Percentiles rank a stretch among this genome's conserved stretches.
phyloP scores from a whole-genome alignment of 768 basidiomycete genomes.

The Lentinula boryana region DNA sequence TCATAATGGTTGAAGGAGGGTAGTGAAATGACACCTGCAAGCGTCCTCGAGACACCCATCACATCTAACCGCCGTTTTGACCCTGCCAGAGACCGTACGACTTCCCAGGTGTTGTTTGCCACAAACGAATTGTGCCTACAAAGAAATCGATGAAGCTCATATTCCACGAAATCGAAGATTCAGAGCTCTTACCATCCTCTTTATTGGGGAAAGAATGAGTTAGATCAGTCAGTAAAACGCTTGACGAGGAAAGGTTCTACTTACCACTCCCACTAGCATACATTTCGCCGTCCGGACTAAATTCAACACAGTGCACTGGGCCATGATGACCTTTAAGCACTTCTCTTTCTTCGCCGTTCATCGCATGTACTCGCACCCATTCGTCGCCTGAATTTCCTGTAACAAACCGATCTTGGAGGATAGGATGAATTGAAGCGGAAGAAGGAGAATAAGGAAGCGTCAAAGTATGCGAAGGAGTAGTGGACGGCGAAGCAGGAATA shows the following conservation, averaged over 20 bases:
- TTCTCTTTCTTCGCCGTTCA: conserved; percentile 86
- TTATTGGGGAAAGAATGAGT: conserved; percentile 14
- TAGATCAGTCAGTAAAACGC: conserved; percentile 3
- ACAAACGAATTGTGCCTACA: conserved; percentile 87
- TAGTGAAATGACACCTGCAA: background rate
- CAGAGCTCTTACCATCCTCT: conserved; percentile 65
- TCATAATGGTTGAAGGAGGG: background rate
- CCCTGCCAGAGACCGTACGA: conserved; percentile 90
- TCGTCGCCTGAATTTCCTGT: conserved; percentile 88
- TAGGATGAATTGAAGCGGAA: conserved; percentile 92
- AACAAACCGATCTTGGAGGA: conserved; percentile 83
- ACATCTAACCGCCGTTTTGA: conserved; percentile 34
- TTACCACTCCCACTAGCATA: conserved; percentile 94
- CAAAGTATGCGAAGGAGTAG: conserved; percentile 66
- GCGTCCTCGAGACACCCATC: background rate
- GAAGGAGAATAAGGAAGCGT: conserved; percentile 84
- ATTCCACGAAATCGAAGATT: background rate
- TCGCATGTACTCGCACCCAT: conserved; percentile 93
- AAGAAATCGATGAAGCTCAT: background rate
- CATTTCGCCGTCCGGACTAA: conserved; percentile 94
- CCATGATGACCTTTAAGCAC: conserved; percentile 96
- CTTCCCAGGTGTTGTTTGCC: conserved; percentile 96
- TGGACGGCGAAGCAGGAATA: conserved; percentile 67
- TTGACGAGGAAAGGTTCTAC: conserved; percentile 25
- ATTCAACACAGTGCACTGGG: conserved; percentile 91